Percentiles rank a stretch among this genome's conserved stretches.
Conservation (phyloP, 129 eudicot genomes). For the Centaurea solstitialis region DNA sequence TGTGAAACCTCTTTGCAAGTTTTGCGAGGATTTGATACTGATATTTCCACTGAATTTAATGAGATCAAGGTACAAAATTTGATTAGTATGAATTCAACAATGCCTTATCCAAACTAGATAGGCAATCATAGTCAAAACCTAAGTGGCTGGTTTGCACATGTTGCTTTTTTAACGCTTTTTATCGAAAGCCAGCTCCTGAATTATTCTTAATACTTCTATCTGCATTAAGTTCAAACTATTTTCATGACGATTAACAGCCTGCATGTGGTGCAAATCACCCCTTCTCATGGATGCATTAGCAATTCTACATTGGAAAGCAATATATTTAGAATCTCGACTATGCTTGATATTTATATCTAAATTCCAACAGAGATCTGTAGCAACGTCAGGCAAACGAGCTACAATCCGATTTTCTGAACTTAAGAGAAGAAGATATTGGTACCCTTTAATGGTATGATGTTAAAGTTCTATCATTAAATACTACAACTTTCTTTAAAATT, state of each 20-base stretch:
- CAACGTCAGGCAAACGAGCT: conserved; percentile 57
- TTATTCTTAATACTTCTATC: background rate
- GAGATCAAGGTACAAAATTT: conserved; percentile 68
- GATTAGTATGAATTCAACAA: background rate
- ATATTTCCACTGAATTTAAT: conserved; percentile 58
- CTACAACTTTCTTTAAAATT: background rate
- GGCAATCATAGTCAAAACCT: background rate
- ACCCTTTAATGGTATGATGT: conserved; percentile 72
- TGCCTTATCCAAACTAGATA: background rate
- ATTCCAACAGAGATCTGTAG: conserved; percentile 64
- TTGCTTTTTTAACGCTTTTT: background rate
- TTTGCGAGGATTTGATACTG: conserved; percentile 76
- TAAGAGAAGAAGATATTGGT: conserved; percentile 67
- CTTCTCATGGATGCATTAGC: background rate
- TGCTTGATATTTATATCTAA: conserved; percentile 7
- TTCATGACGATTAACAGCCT: background rate
- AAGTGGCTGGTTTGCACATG: background rate
- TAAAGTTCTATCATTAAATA: background rate
- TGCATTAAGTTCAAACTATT: background rate
- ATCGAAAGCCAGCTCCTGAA: background rate
- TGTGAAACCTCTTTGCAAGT: conserved; percentile 89
- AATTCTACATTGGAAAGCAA: background rate
- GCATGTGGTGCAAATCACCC: background rate
- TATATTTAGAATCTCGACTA: background rate
- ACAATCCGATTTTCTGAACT: conserved; percentile 65